Conservation (phyloP, 106 monocot genomes). For the Allium sativum region DNA sequence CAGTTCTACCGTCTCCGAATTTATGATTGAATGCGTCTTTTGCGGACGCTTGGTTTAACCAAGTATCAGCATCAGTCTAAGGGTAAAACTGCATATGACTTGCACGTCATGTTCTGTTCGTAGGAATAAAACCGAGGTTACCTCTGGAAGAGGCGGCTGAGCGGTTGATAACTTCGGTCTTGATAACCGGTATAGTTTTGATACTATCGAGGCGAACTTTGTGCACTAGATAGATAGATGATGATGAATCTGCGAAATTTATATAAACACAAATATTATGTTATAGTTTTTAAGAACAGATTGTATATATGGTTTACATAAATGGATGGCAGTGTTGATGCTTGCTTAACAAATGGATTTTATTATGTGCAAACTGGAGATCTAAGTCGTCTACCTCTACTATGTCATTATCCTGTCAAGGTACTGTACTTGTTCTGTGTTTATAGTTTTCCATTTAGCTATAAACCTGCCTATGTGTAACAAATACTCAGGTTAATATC, state of each 20-base stretch:
- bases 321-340: conserved; percentile 15
- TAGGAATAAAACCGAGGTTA: too few relatives aligned
- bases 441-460: neutral
- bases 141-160: too few relatives aligned
- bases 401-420: conserved; percentile 89
- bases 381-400: conserved; percentile 47
- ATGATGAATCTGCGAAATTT: neutral
- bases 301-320: neutral
- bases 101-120: too few relatives aligned
- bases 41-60: too few relatives aligned
- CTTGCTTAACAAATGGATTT: conserved; percentile 31
- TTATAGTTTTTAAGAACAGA: neutral
- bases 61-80: too few relatives aligned
- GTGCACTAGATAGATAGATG: neutral
- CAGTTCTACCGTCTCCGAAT: too few relatives aligned
- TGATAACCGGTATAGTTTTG: too few relatives aligned
- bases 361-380: conserved; percentile 61
- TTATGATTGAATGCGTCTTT: too few relatives aligned
- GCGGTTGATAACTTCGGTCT: too few relatives aligned
- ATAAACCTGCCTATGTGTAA: neutral
- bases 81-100: too few relatives aligned
- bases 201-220: neutral
- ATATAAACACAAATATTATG: neutral
- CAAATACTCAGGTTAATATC: neutral
- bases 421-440: conserved; percentile 10